Percentiles rank a stretch among this genome's conserved stretches.
phyloP scores from a whole-genome alignment of 257 asterid genomes.

The Fraxinus excelsior region DNA sequence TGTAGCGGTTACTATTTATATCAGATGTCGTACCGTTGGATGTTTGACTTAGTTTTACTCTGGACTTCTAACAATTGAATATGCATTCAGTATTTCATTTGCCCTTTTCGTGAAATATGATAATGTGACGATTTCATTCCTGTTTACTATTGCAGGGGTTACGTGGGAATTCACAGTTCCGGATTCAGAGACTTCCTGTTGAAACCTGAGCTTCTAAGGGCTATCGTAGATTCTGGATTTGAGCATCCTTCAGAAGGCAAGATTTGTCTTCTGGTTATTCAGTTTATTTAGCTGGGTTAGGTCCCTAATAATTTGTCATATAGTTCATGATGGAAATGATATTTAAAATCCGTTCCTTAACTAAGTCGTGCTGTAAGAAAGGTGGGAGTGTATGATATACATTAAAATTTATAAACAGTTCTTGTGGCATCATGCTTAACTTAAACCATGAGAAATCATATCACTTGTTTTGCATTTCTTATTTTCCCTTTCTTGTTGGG shows the following conservation, averaged over 20 bases:
- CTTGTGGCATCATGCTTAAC: too few species aligned
- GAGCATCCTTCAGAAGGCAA: slow-evolving; percentile 69
- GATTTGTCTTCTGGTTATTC: slow-evolving; percentile 13
- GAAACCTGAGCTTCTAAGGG: slow-evolving; percentile 60
- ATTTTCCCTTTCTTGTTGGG: too few species aligned
- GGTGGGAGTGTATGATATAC: not conserved
- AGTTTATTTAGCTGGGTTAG: not conserved
- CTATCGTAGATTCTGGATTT: slow-evolving; percentile 58
- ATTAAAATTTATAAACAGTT: too few species aligned
- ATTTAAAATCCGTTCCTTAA: not conserved
- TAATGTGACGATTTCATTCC: not conserved
- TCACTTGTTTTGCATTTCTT: too few species aligned
- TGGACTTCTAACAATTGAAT: too few species aligned
- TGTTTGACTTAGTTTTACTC: too few species aligned
- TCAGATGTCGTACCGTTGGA: not conserved
- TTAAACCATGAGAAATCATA: too few species aligned
- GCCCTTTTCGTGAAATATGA: not conserved
- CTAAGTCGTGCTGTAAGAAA: not conserved
- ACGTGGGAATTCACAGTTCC: slow-evolving; percentile 67
- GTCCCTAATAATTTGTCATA: not conserved
- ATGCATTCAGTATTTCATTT: too few species aligned
- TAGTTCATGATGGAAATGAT: slow-evolving; percentile 6
- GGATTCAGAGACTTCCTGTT: slow-evolving; percentile 63
- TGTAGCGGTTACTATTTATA: not conserved
- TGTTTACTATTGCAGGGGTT: slow-evolving; percentile 38